These are phyloP conservation scores for Debaryomyces psychrophilus DNA, from an alignment of 1,139 yeast genomes.

Conservation along the genomic window DNA sequence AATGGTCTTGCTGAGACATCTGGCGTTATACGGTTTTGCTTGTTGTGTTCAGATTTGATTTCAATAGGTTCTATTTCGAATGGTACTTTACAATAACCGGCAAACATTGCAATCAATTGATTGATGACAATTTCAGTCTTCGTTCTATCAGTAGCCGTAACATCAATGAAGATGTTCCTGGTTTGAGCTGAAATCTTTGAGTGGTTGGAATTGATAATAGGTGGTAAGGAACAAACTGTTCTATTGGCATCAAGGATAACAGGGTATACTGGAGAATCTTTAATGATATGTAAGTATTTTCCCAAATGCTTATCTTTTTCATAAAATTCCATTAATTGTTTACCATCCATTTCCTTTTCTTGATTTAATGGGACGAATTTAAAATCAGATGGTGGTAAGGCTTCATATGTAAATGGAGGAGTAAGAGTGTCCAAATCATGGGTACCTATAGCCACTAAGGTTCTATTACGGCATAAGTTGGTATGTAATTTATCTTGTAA, in stretches of 20 bases:
- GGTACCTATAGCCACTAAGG: conserved; percentile 97
- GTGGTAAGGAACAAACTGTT: conserved; percentile 90
- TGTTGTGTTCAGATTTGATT: conserved; percentile 81
- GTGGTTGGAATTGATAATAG: conserved; percentile 91
- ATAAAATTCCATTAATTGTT: conserved; percentile 84
- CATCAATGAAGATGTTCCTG: conserved; percentile 85
- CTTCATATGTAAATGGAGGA: conserved; percentile 90
- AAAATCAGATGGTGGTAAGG: conserved; percentile 77
- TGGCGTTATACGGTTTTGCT: conserved; percentile 78
- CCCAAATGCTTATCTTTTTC: conserved; percentile 89
- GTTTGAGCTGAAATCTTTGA: conserved; percentile 88
- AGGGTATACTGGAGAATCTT: conserved; percentile 88
- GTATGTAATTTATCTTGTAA: conserved; percentile 95
- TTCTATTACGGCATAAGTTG: conserved; percentile 94
- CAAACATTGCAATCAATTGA: conserved; percentile 93
- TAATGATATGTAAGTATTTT: conserved; percentile 84
- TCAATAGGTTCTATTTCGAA: conserved; percentile 88
- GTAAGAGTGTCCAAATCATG: conserved; percentile 85
- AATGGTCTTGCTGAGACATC: conserved; percentile 66
- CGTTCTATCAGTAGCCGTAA: conserved; percentile 94
- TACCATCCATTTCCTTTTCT: conserved; percentile 72
- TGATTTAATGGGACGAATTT: conserved; percentile 87
- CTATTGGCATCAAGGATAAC: conserved; percentile 80
- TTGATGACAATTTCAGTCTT: conserved; percentile 90
- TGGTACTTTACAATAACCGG: conserved; percentile 77